phyloP scores from a whole-genome alignment of 1,284 basidiomycete species.

The Marasmius tenuissimus region DNA sequence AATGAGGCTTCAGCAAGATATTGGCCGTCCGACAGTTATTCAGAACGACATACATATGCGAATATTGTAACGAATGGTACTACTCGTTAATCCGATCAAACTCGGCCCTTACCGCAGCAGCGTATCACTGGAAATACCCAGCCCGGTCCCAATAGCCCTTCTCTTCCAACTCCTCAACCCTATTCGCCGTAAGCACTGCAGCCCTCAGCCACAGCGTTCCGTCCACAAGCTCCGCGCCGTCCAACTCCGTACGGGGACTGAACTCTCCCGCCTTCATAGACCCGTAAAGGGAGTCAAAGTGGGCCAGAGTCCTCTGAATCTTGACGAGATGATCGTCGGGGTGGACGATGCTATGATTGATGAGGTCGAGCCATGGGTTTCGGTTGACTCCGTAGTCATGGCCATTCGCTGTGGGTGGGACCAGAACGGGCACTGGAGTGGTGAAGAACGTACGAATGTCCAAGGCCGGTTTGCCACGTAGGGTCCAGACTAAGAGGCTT shows the following conservation, averaged over 20 bases:
- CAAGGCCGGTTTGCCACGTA: conserved; percentile 33
- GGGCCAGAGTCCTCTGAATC: conserved; percentile 53
- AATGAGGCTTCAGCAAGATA: too few species aligned
- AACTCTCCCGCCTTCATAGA: conserved; percentile 34
- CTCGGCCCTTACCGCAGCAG: too few species aligned
- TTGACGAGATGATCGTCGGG: conserved; percentile 68
- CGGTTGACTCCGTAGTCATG: conserved; percentile 10
- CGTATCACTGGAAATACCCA: not conserved
- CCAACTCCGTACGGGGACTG: conserved; percentile 36
- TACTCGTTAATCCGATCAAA: too few species aligned
- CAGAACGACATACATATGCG: too few species aligned
- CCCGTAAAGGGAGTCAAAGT: conserved; percentile 53
- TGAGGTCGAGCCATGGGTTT: conserved; percentile 11
- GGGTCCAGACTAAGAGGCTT: conserved; percentile 36
- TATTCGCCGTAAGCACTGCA: conserved; percentile 42
- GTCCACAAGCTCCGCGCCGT: conserved; percentile 52
- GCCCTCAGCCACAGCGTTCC: conserved; percentile 59
- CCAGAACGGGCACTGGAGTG: conserved; percentile 22
- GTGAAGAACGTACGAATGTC: conserved; percentile 39
- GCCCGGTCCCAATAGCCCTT: conserved; percentile 8
- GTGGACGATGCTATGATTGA: conserved; percentile 37
- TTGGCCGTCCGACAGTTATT: too few species aligned
- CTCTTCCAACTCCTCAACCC: conserved; percentile 4
- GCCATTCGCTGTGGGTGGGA: conserved; percentile 27
- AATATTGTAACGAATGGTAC: too few species aligned